Evolutionary conservation across 2,329 filamentous ascomycete species (phyloP).

Genomic region (Immersiporthe knoxdaviesiana): DNA sequence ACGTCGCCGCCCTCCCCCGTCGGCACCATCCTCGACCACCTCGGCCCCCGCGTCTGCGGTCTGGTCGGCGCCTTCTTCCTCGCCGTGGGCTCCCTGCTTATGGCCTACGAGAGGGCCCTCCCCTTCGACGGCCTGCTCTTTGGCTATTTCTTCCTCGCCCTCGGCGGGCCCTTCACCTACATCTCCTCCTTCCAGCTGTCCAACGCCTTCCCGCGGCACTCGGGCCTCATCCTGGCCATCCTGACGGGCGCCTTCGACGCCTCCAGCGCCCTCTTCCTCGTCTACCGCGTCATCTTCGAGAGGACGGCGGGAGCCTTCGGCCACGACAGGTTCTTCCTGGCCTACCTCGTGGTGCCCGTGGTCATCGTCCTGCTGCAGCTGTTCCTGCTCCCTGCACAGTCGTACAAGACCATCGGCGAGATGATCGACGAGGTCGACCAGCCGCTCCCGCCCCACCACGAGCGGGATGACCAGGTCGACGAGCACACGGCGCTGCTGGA

Average conservation of each 20-base stretch:
- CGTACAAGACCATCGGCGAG: conserved; percentile 85
- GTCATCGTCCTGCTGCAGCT: conserved; percentile 70
- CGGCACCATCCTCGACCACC: conserved; percentile 81
- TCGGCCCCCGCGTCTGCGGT: conserved; percentile 76
- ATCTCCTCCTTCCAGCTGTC: conserved; percentile 84
- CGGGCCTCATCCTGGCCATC: conserved; percentile 78
- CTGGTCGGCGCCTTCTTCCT: conserved; percentile 72
- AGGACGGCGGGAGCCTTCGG: conserved; percentile 54
- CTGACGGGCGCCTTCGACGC: conserved; percentile 84
- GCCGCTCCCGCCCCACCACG: conserved; percentile 40
- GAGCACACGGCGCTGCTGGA: conserved; percentile 59
- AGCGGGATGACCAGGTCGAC: conserved; percentile 56
- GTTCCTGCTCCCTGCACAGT: conserved; percentile 71
- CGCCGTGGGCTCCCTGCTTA: conserved; percentile 68
- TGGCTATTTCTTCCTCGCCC: conserved; percentile 75
- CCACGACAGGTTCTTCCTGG: conserved; percentile 70
- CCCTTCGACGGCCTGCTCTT: conserved; percentile 75
- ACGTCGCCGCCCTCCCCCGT: conserved; percentile 84
- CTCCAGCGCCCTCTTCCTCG: conserved; percentile 75
- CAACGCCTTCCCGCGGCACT: conserved; percentile 78
- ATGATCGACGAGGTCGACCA: conserved; percentile 74
- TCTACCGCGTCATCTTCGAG: conserved; percentile 74
- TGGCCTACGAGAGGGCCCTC: conserved; percentile 68
- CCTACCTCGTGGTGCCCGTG: conserved; percentile 71
- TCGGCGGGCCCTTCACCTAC: conserved; percentile 81